Base-by-base conservation (phyloP, 495 filamentous ascomycete species). In the Viridothelium virens region DNA sequence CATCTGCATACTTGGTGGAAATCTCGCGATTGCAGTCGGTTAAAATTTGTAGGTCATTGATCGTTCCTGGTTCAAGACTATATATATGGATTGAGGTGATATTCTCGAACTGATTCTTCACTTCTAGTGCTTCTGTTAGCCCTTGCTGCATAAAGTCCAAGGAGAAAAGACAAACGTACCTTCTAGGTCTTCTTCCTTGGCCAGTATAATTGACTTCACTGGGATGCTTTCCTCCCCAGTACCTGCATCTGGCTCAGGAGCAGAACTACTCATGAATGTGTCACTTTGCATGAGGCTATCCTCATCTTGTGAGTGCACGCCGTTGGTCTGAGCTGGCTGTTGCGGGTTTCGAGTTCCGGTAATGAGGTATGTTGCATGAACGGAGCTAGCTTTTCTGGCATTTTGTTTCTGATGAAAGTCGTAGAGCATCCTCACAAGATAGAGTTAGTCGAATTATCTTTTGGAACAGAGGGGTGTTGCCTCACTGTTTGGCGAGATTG, bases 331-430 rank as follows among this genome's bases (percentile, higher is more conserved):
- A 34, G 65, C 53, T 31, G 67, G 36, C 37, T 44, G 12, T 63
- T 47, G 34, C 9, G 62, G 18, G 14, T 25, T 18, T 16, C 63
- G 69, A 47, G 78, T 74, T 31, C 94, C 94, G 64, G 87, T 86
- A 34, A 97, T 72, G 59, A 97, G 77, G 74, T 96, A 98, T 18
- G 91, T 96, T 64, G 94, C 93, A 77, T 92, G 86, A 47, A 97
- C 81, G 44, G 82, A 84, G 12, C 83, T 81, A 0, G 91, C 85
- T 56, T 85, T 89, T 73, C 88, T 91, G 39, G 79, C 81, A 76
- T 93, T 96, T 78, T 96, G 88, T 56, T 77, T 82, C 59, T 78
- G 79, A 74, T 97, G 83, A 70, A 96, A 97, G 14, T 96, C 92
- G 75, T 87, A 96, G 1, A 98, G 86, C 82, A 97, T 92, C 70